Evolutionary conservation across 2,329 filamentous ascomycete species (phyloP).

Genomic region (Pseudocercospora eumusae): DNA sequence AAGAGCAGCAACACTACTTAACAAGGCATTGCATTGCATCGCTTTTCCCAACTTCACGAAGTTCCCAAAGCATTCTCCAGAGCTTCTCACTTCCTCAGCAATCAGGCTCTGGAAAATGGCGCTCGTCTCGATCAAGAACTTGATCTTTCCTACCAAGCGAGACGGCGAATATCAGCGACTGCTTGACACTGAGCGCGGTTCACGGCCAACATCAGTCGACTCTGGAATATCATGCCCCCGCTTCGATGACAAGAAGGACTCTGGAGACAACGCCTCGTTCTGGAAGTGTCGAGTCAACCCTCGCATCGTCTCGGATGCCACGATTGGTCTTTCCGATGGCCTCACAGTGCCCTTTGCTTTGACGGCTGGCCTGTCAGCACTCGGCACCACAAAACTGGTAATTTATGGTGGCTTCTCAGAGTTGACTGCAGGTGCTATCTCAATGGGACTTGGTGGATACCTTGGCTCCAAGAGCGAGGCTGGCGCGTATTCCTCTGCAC

Average conservation of each 20-base stretch:
- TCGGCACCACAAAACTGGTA: slow-evolving; percentile 44
- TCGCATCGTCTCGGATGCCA: slow-evolving; percentile 50
- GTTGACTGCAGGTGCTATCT: slow-evolving; percentile 45
- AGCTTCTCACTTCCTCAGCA: background rate
- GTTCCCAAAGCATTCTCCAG: background rate
- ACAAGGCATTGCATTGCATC: background rate
- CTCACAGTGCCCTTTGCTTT: slow-evolving; percentile 49
- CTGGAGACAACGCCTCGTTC: background rate
- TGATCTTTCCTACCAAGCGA: slow-evolving; percentile 13
- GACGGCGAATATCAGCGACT: slow-evolving; percentile 15
- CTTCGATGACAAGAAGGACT: slow-evolving; percentile 11
- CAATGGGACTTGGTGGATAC: slow-evolving; percentile 48
- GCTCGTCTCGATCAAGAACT: slow-evolving; percentile 15
- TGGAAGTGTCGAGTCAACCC: slow-evolving; percentile 31
- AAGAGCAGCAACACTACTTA: background rate
- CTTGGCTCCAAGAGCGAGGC: slow-evolving; percentile 54
- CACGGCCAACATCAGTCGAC: slow-evolving; percentile 11
- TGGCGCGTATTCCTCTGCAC: slow-evolving; percentile 52
- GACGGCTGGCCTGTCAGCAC: slow-evolving; percentile 45
- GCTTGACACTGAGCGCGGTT: slow-evolving; percentile 14
- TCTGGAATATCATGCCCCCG: slow-evolving; percentile 1
- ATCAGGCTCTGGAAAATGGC: slow-evolving; percentile 1
- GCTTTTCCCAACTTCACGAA: background rate
- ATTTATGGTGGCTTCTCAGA: slow-evolving; percentile 47
- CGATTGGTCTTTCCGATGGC: slow-evolving; percentile 47